Evolutionary conservation across 169 alveolate genomes (phyloP).

Genomic region (Cryptosporidium muris): DNA sequence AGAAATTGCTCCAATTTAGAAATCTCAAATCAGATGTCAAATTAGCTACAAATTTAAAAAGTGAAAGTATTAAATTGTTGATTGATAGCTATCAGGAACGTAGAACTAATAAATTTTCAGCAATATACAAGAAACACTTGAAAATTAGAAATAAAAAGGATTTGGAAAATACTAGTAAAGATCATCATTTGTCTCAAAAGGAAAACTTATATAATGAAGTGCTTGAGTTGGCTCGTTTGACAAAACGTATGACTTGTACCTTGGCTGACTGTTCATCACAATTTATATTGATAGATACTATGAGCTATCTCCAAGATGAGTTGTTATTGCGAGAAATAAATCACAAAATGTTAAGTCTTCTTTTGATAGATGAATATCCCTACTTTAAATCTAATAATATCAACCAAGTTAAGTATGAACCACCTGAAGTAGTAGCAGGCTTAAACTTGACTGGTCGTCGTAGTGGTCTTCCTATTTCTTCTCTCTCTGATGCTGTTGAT

Average conservation of each 20-base stretch:
- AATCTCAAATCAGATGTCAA: constrained; percentile 22
- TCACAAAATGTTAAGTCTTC: constrained; percentile 28
- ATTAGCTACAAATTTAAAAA: constrained; percentile 3
- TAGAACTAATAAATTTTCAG: constrained; percentile 5
- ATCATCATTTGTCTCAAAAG: neutral
- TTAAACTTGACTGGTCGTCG: too few species aligned
- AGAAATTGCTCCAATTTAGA: constrained; percentile 19
- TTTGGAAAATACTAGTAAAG: neutral
- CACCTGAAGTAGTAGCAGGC: too few species aligned
- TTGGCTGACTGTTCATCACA: constrained; percentile 20
- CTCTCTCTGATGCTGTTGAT: too few species aligned
- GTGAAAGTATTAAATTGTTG: constrained; percentile 19
- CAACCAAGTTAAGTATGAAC: too few species aligned
- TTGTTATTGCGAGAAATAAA: constrained; percentile 49
- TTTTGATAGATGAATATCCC: constrained; percentile 30
- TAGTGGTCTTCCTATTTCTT: too few species aligned
- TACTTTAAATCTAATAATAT: neutral
- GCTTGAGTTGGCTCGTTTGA: neutral
- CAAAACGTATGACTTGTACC: neutral
- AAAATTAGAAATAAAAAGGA: neutral
- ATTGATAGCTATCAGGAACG: constrained; percentile 22
- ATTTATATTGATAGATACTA: constrained; percentile 27
- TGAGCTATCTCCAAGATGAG: constrained; percentile 50
- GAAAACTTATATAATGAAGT: neutral
- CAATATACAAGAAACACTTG: neutral